Conservation (phyloP, 441 rosid genomes). For the Omphalea diandra region DNA sequence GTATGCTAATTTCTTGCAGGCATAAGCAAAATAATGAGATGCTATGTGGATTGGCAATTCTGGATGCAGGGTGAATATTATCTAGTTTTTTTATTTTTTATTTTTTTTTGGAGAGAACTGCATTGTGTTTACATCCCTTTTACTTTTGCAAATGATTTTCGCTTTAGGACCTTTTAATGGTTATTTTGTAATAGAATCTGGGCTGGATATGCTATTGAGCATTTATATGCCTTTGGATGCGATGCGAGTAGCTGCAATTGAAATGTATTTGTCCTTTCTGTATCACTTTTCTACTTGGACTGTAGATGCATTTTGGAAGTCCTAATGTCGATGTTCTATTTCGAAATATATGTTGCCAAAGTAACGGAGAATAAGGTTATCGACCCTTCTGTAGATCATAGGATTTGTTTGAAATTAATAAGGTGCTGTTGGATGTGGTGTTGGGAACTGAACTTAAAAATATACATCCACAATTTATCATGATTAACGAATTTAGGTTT, state of each 20-base stretch:
- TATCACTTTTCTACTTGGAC: not conserved
- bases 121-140: slow-evolving; percentile 26
- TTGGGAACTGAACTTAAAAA: no score
- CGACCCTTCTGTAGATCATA: no score
- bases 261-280: slow-evolving; percentile 16
- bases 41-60: slow-evolving; percentile 31
- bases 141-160: slow-evolving; percentile 13
- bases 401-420: no score
- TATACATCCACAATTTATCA: no score
- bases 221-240: slow-evolving; percentile 20
- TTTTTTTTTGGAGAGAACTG: slow-evolving; percentile 23
- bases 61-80: slow-evolving; percentile 59
- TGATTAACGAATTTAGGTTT: no score
- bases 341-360: not conserved
- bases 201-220: slow-evolving; percentile 25
- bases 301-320: not conserved
- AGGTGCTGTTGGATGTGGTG: no score
- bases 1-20: slow-evolving; percentile 26
- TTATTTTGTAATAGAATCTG: slow-evolving; percentile 32
- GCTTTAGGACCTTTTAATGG: slow-evolving; percentile 26
- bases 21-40: slow-evolving; percentile 26
- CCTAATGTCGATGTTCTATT: no score
- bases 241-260: slow-evolving; percentile 20
- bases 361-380: not conserved
- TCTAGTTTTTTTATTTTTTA: slow-evolving; percentile 24